A percentile compares a stretch with the other conserved stretches of the same genome.
Evolutionary conservation across 331 rosid genomes (phyloP).

Genomic region (Erythrophleum ivorense): DNA sequence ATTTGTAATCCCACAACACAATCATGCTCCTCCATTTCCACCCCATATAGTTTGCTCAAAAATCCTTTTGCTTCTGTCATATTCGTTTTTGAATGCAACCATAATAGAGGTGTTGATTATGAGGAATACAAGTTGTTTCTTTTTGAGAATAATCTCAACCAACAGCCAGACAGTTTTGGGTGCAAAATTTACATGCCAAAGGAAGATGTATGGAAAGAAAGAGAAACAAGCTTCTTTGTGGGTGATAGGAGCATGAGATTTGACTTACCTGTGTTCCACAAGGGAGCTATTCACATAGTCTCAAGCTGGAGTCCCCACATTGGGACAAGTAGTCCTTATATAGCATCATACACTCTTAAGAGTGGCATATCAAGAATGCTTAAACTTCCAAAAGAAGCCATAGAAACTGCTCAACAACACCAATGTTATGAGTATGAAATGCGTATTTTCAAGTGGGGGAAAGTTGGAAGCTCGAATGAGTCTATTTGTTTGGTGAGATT

Average conservation of each 20-base stretch:
- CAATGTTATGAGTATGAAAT: background rate
- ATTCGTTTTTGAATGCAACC: background rate
- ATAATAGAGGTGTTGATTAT: background rate
- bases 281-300: background rate
- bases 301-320: background rate
- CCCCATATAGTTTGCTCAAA: background rate
- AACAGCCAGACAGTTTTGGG: background rate
- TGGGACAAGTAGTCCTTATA: no score
- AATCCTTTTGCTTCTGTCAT: accelerated
- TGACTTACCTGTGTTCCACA: background rate
- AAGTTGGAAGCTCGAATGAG: background rate
- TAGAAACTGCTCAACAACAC: no score
- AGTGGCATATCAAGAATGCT: background rate
- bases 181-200: background rate
- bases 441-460: background rate
- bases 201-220: background rate
- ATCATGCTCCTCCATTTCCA: background rate
- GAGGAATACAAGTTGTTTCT: background rate
- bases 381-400: background rate
- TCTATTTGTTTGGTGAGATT: background rate
- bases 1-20: conserved; percentile 6
- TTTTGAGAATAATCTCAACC: no score
- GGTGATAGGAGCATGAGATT: background rate
- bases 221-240: background rate
- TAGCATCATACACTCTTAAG: background rate